phyloP scores from a whole-genome alignment of 2,329 filamentous ascomycete genomes.

The Aspergillus novofumigatus region DNA sequence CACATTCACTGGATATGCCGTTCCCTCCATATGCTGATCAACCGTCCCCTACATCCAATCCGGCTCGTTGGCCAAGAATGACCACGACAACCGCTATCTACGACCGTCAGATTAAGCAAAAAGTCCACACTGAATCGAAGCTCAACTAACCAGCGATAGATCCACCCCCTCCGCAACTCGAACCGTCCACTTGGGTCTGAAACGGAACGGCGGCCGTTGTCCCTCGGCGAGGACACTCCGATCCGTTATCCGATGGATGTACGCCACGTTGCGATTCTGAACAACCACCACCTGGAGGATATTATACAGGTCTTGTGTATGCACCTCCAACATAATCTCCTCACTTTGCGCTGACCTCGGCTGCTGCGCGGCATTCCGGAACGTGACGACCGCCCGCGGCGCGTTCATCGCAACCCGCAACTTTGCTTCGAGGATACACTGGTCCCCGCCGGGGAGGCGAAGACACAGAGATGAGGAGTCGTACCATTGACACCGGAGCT shows the following conservation, averaged over 20 bases:
- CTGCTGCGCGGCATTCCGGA: conserved; percentile 5
- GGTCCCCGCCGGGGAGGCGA: conserved; percentile 8
- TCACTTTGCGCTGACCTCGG: background rate
- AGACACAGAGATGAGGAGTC: conserved; percentile 11
- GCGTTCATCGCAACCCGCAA: conserved; percentile 12
- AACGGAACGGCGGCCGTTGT: conserved; percentile 13
- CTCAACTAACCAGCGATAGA: conserved; percentile 11
- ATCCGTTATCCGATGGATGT: conserved; percentile 11
- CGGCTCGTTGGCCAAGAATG: conserved; percentile 12
- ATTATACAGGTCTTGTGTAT: conserved; percentile 11
- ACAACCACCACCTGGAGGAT: conserved; percentile 12
- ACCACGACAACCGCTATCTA: conserved; percentile 15
- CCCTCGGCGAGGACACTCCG: conserved; percentile 9
- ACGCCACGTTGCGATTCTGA: conserved; percentile 6
- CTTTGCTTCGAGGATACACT: conserved; percentile 9
- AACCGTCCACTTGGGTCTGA: conserved; percentile 14
- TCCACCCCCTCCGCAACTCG: conserved; percentile 13
- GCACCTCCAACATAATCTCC: conserved; percentile 10
- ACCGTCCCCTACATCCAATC: background rate
- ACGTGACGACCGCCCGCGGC: conserved; percentile 10
- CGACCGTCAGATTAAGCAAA: background rate
- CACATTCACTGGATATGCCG: too few species aligned
- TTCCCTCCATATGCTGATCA: background rate
- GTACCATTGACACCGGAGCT: conserved; percentile 14
- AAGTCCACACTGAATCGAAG: background rate